Evolutionary conservation across 2,329 filamentous ascomycete species (phyloP).

Genomic region (Alternaria postmessia): DNA sequence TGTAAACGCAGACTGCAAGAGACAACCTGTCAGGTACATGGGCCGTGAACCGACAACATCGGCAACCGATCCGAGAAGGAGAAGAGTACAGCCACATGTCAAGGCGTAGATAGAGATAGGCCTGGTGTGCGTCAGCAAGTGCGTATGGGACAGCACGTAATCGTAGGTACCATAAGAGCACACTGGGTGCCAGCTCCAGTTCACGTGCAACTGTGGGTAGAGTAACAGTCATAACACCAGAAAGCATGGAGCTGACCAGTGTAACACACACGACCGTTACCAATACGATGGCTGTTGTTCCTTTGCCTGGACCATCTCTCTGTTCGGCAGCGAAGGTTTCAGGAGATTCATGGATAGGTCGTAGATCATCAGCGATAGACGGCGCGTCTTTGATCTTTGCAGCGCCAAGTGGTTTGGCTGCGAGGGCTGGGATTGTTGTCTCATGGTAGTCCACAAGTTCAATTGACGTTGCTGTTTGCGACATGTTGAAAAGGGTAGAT

Average conservation of each 20-base stretch:
- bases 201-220: conserved; percentile 54
- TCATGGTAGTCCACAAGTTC: conserved; percentile 30
- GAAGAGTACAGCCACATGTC: background rate
- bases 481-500: conserved; percentile 24
- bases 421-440: conserved; percentile 13
- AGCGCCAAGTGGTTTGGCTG: conserved; percentile 11
- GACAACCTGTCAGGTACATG: conserved; percentile 57
- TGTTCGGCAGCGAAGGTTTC: conserved; percentile 26
- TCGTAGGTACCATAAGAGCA: conserved; percentile 39
- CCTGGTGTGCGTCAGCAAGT: conserved; percentile 29
- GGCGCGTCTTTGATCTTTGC: conserved; percentile 3
- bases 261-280: conserved; percentile 26
- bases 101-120: conserved; percentile 49
- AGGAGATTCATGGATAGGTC: conserved; percentile 8
- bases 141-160: background rate
- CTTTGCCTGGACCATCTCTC: conserved; percentile 27
- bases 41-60: conserved; percentile 53
- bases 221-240: conserved; percentile 53
- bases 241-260: conserved; percentile 36
- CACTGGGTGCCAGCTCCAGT: conserved; percentile 29
- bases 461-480: conserved; percentile 35
- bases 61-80: background rate
- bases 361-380: background rate
- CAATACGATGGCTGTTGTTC: conserved; percentile 28
- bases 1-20: conserved; percentile 56